Evolutionary conservation across 352 stramenopile genomes (phyloP).

Genomic region (Phytophthora ramorum): DNA sequence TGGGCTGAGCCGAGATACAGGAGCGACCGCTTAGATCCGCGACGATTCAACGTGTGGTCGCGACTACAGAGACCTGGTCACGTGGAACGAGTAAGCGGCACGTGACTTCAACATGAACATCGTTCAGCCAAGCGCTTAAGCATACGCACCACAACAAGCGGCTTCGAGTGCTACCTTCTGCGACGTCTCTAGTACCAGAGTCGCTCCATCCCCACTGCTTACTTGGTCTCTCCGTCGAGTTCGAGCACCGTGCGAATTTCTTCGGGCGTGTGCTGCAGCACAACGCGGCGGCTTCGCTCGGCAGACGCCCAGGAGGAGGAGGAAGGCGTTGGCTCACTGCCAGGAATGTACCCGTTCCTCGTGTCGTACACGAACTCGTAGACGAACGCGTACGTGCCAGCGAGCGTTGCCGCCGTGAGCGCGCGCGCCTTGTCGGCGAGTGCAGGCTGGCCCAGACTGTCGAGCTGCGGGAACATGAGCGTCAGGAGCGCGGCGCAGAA

Average conservation of each 20-base stretch:
- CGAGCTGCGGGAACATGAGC: constrained; percentile 60
- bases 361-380: constrained; percentile 67
- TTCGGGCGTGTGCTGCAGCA: constrained; percentile 64
- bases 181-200: not conserved
- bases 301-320: constrained; percentile 18
- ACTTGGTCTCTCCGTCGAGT: constrained; percentile 50
- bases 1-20: not conserved
- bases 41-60: constrained; percentile 18
- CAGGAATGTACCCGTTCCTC: constrained; percentile 47
- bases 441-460: constrained; percentile 57
- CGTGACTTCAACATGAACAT: constrained; percentile 14
- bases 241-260: constrained; percentile 73
- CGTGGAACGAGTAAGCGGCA: constrained; percentile 6
- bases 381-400: constrained; percentile 54
- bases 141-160: not conserved
- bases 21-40: constrained; percentile 18
- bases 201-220: constrained; percentile 1
- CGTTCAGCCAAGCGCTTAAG: not conserved
- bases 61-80: constrained; percentile 1
- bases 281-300: constrained; percentile 28
- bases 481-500: constrained; percentile 58
- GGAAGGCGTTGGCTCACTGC: constrained; percentile 20
- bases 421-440: constrained; percentile 52
- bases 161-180: not conserved
- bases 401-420: constrained; percentile 47